Evolutionary conservation across 2,329 filamentous ascomycete species (phyloP).

Genomic region (Colletotrichum plurivorum): DNA sequence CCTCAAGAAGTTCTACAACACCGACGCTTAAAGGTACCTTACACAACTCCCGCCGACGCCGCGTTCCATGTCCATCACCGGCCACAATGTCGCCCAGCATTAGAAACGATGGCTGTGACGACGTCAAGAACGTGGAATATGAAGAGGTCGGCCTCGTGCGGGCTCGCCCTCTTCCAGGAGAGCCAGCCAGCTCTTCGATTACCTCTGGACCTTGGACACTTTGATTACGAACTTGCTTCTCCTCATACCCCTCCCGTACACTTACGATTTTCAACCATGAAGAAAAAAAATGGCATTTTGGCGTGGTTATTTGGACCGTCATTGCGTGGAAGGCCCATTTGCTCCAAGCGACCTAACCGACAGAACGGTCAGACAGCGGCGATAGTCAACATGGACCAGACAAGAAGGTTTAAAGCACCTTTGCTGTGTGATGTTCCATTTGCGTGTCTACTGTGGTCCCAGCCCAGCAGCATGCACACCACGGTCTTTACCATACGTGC

Average conservation of each 20-base stretch:
- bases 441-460: slow-evolving; percentile 35
- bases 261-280: slow-evolving; percentile 35
- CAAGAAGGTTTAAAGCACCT: slow-evolving; percentile 17
- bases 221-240: slow-evolving; percentile 34
- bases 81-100: slow-evolving; percentile 43
- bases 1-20: slow-evolving; percentile 75
- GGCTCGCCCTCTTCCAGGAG: background rate
- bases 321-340: slow-evolving; percentile 26
- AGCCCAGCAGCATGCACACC: slow-evolving; percentile 32
- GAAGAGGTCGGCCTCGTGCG: slow-evolving; percentile 25
- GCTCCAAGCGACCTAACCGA: slow-evolving; percentile 6
- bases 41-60: slow-evolving; percentile 38
- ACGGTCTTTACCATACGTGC: slow-evolving; percentile 34
- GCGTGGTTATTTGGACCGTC: slow-evolving; percentile 32
- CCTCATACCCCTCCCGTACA: slow-evolving; percentile 38
- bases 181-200: slow-evolving; percentile 11
- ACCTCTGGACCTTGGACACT: slow-evolving; percentile 27
- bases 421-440: slow-evolving; percentile 19
- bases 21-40: slow-evolving; percentile 39
- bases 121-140: slow-evolving; percentile 38
- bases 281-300: slow-evolving; percentile 34
- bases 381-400: slow-evolving; percentile 23
- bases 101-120: slow-evolving; percentile 52
- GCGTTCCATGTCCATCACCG: slow-evolving; percentile 26
- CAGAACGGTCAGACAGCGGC: slow-evolving; percentile 16